Base-by-base conservation (phyloP, 768 basidiomycete genomes). In the Tremella mesenterica region DNA sequence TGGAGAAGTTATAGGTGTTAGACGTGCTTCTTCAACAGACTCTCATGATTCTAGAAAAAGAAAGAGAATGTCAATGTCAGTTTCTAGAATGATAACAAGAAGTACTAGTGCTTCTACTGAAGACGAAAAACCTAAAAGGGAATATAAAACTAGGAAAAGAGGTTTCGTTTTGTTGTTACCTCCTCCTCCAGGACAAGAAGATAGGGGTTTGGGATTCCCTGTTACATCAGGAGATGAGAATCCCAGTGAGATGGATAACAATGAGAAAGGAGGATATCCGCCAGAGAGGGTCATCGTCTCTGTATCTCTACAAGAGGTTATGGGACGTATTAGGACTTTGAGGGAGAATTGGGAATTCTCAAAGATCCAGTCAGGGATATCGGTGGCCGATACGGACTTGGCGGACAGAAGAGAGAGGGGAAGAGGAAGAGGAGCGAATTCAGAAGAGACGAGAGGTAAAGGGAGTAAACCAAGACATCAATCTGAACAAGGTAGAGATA, bases 161-260 rank as follows among this genome's bases (percentile, higher is more conserved):
- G 67, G 71, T 38, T 73, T 73, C 49, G 63, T 53, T 4, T 44
- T 73, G 44, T 57, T 70, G 14, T 26, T 73, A 3, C 71, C 71
- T 36, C 54, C 56, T n/a, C 16, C n/a, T 12, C 49, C 53, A 25
- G 23, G 52, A 51, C 36, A 51, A 56, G n/a, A n/a, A n/a, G n/a
- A n/a, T n/a, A n/a, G n/a, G n/a, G n/a, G n/a, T n/a, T n/a, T n/a
- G n/a, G n/a, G n/a, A n/a, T n/a, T n/a, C n/a, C n/a, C n/a, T n/a
- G n/a, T n/a, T n/a, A n/a, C n/a, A n/a, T n/a, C n/a, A n/a, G n/a
- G n/a, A n/a, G n/a, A n/a, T n/a, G n/a, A n/a, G n/a, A n/a, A n/a
- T n/a, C n/a, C n/a, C n/a, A n/a, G n/a, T n/a, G n/a, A n/a, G n/a
- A n/a, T n/a, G 26, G 49, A 54, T 34, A 54, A 60, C 9, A 38